These are phyloP conservation scores for Nicotiana tabacum DNA, from an alignment of 257 asterid species.

Conservation along the genomic window DNA sequence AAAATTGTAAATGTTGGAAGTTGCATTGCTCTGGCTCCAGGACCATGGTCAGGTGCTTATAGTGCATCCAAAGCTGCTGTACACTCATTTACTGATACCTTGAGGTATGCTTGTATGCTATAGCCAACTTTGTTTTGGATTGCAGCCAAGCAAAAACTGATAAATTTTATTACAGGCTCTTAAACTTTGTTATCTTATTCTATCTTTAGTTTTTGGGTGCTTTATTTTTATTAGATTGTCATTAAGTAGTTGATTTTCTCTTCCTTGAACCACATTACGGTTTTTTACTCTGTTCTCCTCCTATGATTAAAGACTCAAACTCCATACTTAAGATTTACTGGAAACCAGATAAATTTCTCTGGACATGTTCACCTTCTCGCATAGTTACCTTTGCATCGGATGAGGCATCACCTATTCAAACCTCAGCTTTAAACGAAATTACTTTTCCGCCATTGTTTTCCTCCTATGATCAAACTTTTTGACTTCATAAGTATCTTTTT, in stretches of 20 bases:
- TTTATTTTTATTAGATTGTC: not conserved
- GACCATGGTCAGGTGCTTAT: slow-evolving; percentile 84
- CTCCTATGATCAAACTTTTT: not conserved
- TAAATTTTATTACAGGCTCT: not conserved
- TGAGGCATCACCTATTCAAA: not conserved
- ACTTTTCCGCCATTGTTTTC: not conserved
- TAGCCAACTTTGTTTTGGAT: not conserved
- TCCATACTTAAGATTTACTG: not conserved
- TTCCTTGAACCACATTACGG: not conserved
- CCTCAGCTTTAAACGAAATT: not conserved
- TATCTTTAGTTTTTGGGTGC: not conserved
- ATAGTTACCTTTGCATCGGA: not conserved
- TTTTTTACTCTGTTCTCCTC: not conserved
- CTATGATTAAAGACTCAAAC: not conserved
- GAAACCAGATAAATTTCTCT: not conserved
- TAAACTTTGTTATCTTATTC: not conserved
- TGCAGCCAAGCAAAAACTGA: not conserved
- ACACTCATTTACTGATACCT: slow-evolving; percentile 65
- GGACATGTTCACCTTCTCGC: not conserved
- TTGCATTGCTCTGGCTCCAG: slow-evolving; percentile 62
- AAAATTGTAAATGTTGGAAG: slow-evolving; percentile 88
- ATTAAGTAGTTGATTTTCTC: not conserved
- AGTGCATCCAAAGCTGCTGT: slow-evolving; percentile 89
- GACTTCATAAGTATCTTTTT: not conserved
- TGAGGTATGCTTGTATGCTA: slow-evolving; percentile 46